These are phyloP conservation scores for Cerrena zonata DNA, from an alignment of 1,284 basidiomycete species.

Conservation along the genomic window DNA sequence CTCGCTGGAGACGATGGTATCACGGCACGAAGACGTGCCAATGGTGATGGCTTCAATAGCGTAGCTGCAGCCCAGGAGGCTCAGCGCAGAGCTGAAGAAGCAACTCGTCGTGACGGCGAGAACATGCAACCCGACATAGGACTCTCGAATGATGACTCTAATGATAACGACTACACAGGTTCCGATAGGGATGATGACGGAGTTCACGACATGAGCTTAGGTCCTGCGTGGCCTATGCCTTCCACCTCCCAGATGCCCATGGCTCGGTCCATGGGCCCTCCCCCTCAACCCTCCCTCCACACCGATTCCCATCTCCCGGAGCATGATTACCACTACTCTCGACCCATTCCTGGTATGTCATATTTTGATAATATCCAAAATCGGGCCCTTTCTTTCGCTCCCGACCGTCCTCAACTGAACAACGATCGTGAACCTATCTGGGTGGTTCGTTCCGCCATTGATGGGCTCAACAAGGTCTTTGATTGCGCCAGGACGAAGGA, in stretches of 20 bases:
- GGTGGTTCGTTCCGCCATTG: not conserved
- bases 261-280: not conserved
- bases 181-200: not conserved
- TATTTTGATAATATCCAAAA: not conserved
- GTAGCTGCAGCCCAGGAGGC: too few species aligned
- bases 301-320: not conserved
- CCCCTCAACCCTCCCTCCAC: not conserved
- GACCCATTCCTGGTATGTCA: not conserved
- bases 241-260: not conserved
- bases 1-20: slow-evolving; percentile 5
- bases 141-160: not conserved
- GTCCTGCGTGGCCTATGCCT: not conserved
- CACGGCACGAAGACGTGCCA: not conserved
- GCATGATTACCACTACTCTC: not conserved
- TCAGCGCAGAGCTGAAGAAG: not conserved
- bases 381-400: not conserved
- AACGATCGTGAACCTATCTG: not conserved
- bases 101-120: not conserved
- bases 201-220: slow-evolving; percentile 3
- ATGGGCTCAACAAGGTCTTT: not conserved
- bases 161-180: not conserved
- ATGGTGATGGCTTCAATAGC: not conserved
- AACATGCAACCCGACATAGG: not conserved
- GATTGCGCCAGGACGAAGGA: not conserved
- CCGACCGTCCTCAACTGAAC: not conserved